These are phyloP conservation scores for Trichoderma erinaceum DNA, from an alignment of 495 filamentous ascomycete genomes.

Conservation along the genomic window DNA sequence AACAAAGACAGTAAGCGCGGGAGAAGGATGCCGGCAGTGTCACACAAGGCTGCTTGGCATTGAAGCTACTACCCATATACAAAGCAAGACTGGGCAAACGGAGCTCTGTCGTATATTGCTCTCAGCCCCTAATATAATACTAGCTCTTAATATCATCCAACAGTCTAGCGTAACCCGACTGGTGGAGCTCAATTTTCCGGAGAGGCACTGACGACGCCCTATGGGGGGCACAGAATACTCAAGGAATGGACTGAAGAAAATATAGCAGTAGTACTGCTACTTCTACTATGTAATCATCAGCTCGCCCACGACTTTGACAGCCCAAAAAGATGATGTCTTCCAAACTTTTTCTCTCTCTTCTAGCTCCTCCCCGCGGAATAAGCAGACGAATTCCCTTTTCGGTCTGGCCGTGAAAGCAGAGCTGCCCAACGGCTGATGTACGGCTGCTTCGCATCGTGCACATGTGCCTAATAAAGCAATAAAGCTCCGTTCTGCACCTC, in stretches of 20 bases:
- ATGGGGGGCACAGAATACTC: too few relatives aligned
- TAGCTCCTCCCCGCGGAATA: not conserved
- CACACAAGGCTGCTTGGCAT: not conserved
- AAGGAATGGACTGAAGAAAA: not conserved
- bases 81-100: not conserved
- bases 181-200: conserved; percentile 12
- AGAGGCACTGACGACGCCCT: not conserved
- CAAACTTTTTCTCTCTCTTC: not conserved
- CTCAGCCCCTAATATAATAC: not conserved
- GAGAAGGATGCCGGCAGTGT: not conserved
- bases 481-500: not conserved
- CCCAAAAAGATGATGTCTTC: not conserved
- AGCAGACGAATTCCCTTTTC: not conserved
- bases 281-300: not conserved
- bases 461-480: conserved; percentile 1
- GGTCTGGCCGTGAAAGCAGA: not conserved
- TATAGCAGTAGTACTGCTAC: not conserved
- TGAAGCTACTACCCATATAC: not conserved
- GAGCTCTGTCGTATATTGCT: not conserved
- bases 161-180: conserved; percentile 1
- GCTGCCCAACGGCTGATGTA: conserved; percentile 9
- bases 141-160: not conserved
- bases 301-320: not conserved
- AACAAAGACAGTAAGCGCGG: not conserved
- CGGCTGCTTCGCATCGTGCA: not conserved